Evolutionary conservation across 2,329 filamentous ascomycete species (phyloP), one percentile per base, ranked within the genome.

Genomic region (Hypomyces perniciosus): DNA sequence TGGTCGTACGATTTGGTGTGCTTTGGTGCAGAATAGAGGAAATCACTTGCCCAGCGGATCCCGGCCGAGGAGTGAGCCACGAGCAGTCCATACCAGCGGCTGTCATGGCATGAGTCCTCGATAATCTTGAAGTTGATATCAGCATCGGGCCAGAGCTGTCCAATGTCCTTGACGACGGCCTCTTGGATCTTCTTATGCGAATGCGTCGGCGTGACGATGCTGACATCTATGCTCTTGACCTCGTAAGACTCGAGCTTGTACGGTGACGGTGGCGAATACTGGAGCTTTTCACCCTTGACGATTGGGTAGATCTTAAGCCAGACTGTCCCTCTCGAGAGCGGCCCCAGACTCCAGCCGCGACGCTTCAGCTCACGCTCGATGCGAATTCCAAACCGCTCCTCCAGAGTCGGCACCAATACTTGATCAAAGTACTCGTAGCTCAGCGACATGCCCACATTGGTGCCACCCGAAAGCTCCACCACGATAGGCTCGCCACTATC

Each of bases 381-480:
- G 1, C 51, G 49, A 38, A 83, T 63, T 2, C 73, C 71, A 49
- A 83, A 81, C 4, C 70, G 68, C 2, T 70, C 66, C 58, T 79
- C 69, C 1, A 85, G 64, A 1, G 71, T 68, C 3, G 81, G 81
- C 31, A 83, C 64, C 1, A 85, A 68, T 1, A 84, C 76, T 58
- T 84, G 81, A 58, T 82, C 78, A 4, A 84, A 65, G 58, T 84
- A 85, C 58, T 85, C 81, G 52, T 72, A 83, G n/a, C 75, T 80
- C 1, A 73, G 69, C 1, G 80, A 81, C 59, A 73, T 81, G 8
- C 71, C 68, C 2, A 79, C 75, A 55, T 85, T 84, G 1, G 81
- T 84, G 12, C 81, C 81, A 5, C 81, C 81, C 2, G 73, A 70
- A 6, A 85, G 74, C 13, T 72, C 69, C 5, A 84, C 57, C 30